Conservation (phyloP, 31 red algal genomes). For the Odonthalia washingtoniensis region DNA sequence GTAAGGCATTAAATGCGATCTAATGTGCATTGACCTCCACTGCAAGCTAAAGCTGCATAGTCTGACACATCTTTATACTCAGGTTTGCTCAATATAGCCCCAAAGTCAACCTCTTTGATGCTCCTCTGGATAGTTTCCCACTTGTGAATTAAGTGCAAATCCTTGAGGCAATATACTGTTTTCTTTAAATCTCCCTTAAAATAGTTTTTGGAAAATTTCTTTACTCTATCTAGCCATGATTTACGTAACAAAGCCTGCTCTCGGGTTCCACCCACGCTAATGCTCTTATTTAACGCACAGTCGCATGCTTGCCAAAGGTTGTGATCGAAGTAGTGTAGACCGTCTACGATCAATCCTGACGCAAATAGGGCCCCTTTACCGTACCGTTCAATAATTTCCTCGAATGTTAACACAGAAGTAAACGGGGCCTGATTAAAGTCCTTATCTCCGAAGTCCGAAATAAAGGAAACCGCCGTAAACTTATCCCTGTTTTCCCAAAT, state of each 20-base stretch:
- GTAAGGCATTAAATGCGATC: neutral
- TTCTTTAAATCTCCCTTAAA: slow-evolving; percentile 11
- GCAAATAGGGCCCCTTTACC: slow-evolving; percentile 15
- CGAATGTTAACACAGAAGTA: slow-evolving; percentile 3
- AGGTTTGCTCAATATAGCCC: neutral
- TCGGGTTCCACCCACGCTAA: neutral
- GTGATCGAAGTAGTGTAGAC: slow-evolving; percentile 1
- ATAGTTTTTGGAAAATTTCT: slow-evolving; percentile 12
- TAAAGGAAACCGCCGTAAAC: slow-evolving; percentile 8
- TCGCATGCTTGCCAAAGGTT: slow-evolving; percentile 15
- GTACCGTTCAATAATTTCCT: slow-evolving; percentile 10
- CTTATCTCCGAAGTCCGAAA: neutral
- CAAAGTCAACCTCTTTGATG: slow-evolving; percentile 10
- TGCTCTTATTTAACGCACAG: neutral
- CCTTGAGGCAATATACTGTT: neutral
- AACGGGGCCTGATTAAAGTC: slow-evolving; percentile 12
- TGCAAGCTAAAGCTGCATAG: neutral
- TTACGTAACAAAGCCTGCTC: neutral
- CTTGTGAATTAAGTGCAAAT: slow-evolving; percentile 6
- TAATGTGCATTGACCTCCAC: neutral
- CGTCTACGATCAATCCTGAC: slow-evolving; percentile 19
- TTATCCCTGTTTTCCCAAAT: slow-evolving; percentile 9
- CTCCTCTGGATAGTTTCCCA: neutral
- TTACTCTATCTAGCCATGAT: neutral
- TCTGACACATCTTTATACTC: neutral